These are phyloP conservation scores for Pseudogymnoascus sp. DNA, from an alignment of 2,329 filamentous ascomycete genomes.

Conservation along the genomic window DNA sequence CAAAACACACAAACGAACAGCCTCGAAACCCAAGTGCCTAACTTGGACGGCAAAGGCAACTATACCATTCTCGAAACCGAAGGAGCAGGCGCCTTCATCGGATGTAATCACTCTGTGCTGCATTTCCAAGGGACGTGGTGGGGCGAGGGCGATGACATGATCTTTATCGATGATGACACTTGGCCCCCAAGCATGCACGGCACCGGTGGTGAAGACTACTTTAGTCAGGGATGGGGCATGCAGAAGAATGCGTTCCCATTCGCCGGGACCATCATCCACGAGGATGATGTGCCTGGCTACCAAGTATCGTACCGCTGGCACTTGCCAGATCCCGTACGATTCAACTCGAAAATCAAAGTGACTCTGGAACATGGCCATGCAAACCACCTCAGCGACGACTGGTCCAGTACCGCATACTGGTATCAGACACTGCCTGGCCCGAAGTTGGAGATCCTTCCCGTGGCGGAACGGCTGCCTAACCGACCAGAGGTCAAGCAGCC, in stretches of 20 bases:
- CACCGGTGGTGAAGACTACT: slow-evolving; percentile 32
- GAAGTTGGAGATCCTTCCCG: too few relatives aligned
- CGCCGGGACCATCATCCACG: neutral
- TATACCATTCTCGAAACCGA: slow-evolving; percentile 30
- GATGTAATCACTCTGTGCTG: slow-evolving; percentile 30
- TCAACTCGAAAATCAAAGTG: too few relatives aligned
- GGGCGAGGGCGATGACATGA: slow-evolving; percentile 33
- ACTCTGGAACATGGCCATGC: too few relatives aligned
- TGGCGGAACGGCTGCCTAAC: too few relatives aligned
- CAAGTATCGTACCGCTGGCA: too few relatives aligned
- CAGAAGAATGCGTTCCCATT: slow-evolving; percentile 32
- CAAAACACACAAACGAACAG: slow-evolving; percentile 29
- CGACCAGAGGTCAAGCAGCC: too few relatives aligned
- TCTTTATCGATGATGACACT: slow-evolving; percentile 32
- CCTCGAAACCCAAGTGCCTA: slow-evolving; percentile 29
- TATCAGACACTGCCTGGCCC: too few relatives aligned
- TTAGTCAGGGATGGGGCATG: slow-evolving; percentile 32
- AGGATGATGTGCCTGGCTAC: too few relatives aligned
- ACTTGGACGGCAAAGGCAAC: slow-evolving; percentile 26
- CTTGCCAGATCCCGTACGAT: too few relatives aligned
- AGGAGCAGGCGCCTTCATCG: slow-evolving; percentile 29
- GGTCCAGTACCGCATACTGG: too few relatives aligned
- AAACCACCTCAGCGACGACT: too few relatives aligned
- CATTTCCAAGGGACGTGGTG: slow-evolving; percentile 33
- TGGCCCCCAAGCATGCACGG: slow-evolving; percentile 32